Conservation (phyloP, 2,329 filamentous ascomycete genomes). For the Tolypocladium paradoxum region DNA sequence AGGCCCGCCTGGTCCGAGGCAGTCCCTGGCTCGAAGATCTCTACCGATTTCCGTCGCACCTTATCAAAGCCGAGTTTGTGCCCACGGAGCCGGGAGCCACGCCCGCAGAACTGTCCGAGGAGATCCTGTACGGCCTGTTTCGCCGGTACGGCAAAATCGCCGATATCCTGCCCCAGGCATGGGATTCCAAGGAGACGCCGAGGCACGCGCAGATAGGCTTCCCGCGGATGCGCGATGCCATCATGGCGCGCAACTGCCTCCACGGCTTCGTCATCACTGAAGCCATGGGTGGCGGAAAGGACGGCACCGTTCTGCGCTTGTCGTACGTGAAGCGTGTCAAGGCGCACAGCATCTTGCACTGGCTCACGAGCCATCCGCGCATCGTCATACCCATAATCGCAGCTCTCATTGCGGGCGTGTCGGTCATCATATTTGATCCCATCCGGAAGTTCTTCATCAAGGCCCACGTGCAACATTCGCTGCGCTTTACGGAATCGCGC, state of each 20-base stretch:
- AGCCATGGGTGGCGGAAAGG: conserved; percentile 60
- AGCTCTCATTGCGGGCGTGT: conserved; percentile 70
- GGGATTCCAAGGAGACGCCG: conserved; percentile 76
- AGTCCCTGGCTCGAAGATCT: conserved; percentile 92
- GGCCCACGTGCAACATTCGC: conserved; percentile 68
- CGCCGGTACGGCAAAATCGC: conserved; percentile 82
- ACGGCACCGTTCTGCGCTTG: conserved; percentile 66
- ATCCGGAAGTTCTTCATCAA: conserved; percentile 91
- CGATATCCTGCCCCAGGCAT: conserved; percentile 72
- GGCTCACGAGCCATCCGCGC: conserved; percentile 74
- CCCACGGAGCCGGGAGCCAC: conserved; percentile 59
- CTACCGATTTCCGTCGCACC: conserved; percentile 65
- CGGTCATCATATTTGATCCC: conserved; percentile 85
- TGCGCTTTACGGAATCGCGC: conserved; percentile 62
- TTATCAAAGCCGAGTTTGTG: conserved; percentile 77
- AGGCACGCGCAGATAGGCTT: conserved; percentile 76
- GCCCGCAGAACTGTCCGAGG: conserved; percentile 71
- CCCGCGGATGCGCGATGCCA: conserved; percentile 58
- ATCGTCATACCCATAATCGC: conserved; percentile 78
- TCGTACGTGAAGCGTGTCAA: conserved; percentile 76
- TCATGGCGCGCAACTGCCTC: conserved; percentile 86
- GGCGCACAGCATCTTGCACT: conserved; percentile 71
- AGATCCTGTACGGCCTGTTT: conserved; percentile 78
- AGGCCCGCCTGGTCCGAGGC: conserved; percentile 65
- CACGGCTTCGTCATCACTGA: conserved; percentile 70